Evolutionary conservation across 2,329 filamentous ascomycete genomes (phyloP).

Genomic region (Bipolaris sorokiniana): DNA sequence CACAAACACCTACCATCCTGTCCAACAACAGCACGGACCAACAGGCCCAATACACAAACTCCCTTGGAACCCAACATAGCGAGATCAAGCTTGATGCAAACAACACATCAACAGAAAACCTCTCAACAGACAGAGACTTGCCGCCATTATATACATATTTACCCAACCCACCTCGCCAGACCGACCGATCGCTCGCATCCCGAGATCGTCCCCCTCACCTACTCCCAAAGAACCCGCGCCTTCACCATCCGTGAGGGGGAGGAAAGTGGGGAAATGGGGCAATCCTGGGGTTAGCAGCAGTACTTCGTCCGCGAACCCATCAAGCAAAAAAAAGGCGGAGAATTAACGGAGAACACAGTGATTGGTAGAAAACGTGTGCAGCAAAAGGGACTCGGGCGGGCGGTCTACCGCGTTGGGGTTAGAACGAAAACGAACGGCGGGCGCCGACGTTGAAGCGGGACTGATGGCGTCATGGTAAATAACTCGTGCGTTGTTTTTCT

Average conservation of each 20-base stretch:
- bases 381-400: background rate
- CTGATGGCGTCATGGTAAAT: background rate
- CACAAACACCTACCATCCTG: conserved; percentile 23
- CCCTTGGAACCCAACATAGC: conserved; percentile 14
- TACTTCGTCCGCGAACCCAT: background rate
- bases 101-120: background rate
- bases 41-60: conserved; percentile 18
- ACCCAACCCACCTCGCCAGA: too few species aligned
- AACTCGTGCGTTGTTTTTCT: too few species aligned
- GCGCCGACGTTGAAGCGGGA: background rate
- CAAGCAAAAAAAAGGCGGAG: too few species aligned
- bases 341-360: conserved; percentile 12
- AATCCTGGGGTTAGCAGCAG: conserved; percentile 18
- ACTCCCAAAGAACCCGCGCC: too few species aligned
- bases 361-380: conserved; percentile 8
- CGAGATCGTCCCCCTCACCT: too few species aligned
- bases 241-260: too few species aligned
- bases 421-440: background rate
- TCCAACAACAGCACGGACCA: conserved; percentile 20
- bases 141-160: conserved; percentile 13
- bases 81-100: background rate
- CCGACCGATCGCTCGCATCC: too few species aligned
- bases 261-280: conserved; percentile 25
- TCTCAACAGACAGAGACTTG: conserved; percentile 5
- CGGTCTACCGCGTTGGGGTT: background rate